A percentile compares a stretch with the other conserved stretches of the same genome.
Conservation (phyloP, 768 basidiomycete species). For the Phanerodontia chrysosporium region DNA sequence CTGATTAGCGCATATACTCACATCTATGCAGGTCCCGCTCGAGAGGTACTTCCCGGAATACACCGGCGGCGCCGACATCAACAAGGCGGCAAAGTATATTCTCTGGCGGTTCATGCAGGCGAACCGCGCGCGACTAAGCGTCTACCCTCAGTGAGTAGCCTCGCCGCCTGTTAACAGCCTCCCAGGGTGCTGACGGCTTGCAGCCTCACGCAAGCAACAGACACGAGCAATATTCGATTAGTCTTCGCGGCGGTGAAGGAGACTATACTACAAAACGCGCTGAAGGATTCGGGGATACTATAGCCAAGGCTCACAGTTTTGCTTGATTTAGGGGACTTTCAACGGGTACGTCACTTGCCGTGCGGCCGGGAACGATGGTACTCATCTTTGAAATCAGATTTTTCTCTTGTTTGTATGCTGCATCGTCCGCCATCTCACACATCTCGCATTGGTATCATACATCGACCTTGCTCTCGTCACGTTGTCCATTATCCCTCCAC, state of each 20-base stretch:
- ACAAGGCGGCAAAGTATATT: slow-evolving; percentile 93
- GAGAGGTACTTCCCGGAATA: slow-evolving; percentile 84
- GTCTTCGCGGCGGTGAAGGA: slow-evolving; percentile 90
- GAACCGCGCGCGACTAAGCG: slow-evolving; percentile 76
- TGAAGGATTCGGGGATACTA: slow-evolving; percentile 86
- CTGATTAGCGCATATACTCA: background rate
- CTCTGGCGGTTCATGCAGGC: slow-evolving; percentile 94
- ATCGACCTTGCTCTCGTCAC: slow-evolving; percentile 4
- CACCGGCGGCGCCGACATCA: slow-evolving; percentile 83
- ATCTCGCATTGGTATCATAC: slow-evolving; percentile 13
- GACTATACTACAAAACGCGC: slow-evolving; percentile 87
- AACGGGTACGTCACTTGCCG: slow-evolving; percentile 1
- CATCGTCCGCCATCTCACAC: slow-evolving; percentile 6
- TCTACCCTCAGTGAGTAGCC: slow-evolving; percentile 80
- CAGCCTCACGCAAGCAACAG: slow-evolving; percentile 84
- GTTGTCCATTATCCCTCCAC: background rate
- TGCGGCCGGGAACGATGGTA: background rate
- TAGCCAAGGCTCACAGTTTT: slow-evolving; percentile 21
- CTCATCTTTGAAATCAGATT: background rate
- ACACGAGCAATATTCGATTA: slow-evolving; percentile 76
- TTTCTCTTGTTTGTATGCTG: slow-evolving; percentile 14
- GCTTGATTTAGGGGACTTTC: slow-evolving; percentile 1
- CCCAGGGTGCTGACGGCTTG: background rate
- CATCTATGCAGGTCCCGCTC: slow-evolving; percentile 52
- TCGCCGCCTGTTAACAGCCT: background rate